phyloP scores from a whole-genome alignment of 768 basidiomycete species.

The Botryobasidium botryosum region DNA sequence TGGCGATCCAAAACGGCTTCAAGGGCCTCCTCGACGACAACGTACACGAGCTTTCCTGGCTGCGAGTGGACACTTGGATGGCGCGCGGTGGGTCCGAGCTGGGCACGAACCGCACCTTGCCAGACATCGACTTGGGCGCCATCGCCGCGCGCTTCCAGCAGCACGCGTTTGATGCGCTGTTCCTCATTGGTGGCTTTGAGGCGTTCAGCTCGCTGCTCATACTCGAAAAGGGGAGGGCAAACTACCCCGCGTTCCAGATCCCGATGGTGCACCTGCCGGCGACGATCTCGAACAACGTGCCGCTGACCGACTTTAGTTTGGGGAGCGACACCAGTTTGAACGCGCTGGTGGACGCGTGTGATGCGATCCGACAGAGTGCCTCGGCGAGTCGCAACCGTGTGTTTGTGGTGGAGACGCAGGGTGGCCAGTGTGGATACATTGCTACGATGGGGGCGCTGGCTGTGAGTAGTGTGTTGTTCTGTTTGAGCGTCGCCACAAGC shows the following conservation, averaged over 20 bases:
- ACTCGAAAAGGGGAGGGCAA: slow-evolving; percentile 60
- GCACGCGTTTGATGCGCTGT: slow-evolving; percentile 54
- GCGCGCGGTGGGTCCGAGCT: slow-evolving; percentile 93
- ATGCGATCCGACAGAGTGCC: slow-evolving; percentile 97
- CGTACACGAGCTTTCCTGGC: slow-evolving; percentile 77
- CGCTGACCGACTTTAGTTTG: slow-evolving; percentile 87
- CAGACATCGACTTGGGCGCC: slow-evolving; percentile 71
- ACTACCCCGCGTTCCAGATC: slow-evolving; percentile 86
- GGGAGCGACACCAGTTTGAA: slow-evolving; percentile 97
- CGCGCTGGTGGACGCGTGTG: slow-evolving; percentile 91
- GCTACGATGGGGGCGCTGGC: slow-evolving; percentile 92
- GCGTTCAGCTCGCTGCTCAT: slow-evolving; percentile 67
- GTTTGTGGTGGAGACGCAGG: slow-evolving; percentile 96
- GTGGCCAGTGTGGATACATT: slow-evolving; percentile 90
- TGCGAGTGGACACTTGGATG: slow-evolving; percentile 93
- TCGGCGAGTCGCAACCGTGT: slow-evolving; percentile 90
- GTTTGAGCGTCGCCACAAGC: neutral
- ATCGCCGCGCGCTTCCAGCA: slow-evolving; percentile 87
- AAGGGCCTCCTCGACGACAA: slow-evolving; percentile 83
- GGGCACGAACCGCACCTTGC: slow-evolving; percentile 84
- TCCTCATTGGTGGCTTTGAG: slow-evolving; percentile 95
- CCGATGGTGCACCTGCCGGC: slow-evolving; percentile 94
- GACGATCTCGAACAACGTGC: slow-evolving; percentile 96
- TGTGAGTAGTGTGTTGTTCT: slow-evolving; percentile 31
- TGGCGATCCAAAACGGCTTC: slow-evolving; percentile 93